phyloP scores from a whole-genome alignment of 345 rosid genomes.

The Gossypium mustelinum region DNA sequence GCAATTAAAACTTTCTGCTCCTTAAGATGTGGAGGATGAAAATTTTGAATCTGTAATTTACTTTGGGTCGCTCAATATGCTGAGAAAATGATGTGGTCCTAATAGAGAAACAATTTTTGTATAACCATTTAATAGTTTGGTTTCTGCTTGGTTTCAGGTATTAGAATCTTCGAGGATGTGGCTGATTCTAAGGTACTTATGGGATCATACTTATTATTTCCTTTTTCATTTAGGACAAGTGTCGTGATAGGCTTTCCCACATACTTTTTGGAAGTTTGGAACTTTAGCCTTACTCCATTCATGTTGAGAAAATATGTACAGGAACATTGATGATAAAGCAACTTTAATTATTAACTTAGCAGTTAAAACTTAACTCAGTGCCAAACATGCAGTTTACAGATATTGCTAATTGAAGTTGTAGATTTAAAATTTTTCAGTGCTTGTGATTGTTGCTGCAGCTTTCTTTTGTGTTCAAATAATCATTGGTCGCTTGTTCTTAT shows the following conservation, averaged over 20 bases:
- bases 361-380: not conserved
- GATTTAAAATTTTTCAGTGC: not conserved
- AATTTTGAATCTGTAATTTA: slow-evolving; percentile 2
- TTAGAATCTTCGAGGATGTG: slow-evolving; percentile 90
- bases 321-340: not conserved
- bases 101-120: not conserved
- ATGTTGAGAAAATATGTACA: not conserved
- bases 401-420: not conserved
- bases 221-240: not conserved
- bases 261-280: not conserved
- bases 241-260: not conserved
- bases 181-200: slow-evolving; percentile 69
- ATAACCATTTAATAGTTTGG: slow-evolving; percentile 5
- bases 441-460: slow-evolving; percentile 5
- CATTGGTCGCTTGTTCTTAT: not conserved
- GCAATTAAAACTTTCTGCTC: not conserved
- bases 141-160: slow-evolving; percentile 53
- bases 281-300: not conserved
- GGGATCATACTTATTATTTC: not conserved
- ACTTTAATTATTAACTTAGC: not conserved
- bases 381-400: not conserved
- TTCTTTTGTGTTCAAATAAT: not conserved
- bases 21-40: not conserved
- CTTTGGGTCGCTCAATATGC: not conserved
- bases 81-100: not conserved